Base-by-base conservation (phyloP, 345 rosid genomes). In the Lenwebbia sp. region DNA sequence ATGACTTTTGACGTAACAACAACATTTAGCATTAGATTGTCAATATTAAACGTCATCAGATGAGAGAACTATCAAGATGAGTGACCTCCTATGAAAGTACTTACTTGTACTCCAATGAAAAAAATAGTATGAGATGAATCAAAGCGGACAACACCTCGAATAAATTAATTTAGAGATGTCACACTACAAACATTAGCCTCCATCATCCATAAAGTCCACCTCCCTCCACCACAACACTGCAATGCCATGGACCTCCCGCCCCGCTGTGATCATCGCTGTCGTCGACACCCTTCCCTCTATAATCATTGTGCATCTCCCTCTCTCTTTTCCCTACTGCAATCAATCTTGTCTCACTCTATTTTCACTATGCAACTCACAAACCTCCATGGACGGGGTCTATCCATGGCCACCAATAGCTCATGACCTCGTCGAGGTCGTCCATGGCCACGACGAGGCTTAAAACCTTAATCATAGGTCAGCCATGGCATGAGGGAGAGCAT, bases 131-230 rank as follows among this genome's bases (percentile, higher is more conserved):
- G 51, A 11, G 51, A 49, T 49, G 51, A 11, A 11, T 49, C 51
- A 49, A 57, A 0, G 0, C 0, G n/a, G 0, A 57, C 5, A 57
- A 5, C 13, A 57, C n/a, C n/a, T 57, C 3, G 0, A 26, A 12
- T 57, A 28, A 57, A 14, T 57, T 57, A 11, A 57, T 5, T 57
- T 57, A 57, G 12, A 57, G 0, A 57, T 11, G 1, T 57, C 7
- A 2, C 60, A 57, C 7, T 2, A 13, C 30, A 26, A 26, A 57
- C 1, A 26, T 14, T 11, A 11, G 62, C 30, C 62, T 57, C 30
- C 33, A 12, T 57, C 30, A 26, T 3, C 3, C 3, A 0, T 12
- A 58, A n/a, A n/a, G 8, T 17, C 70, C 13, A n/a, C 13, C 70
- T 58, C 70, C 70, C 17, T n/a, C 70, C 0, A 58, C 41, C 41